Percentiles rank a stretch among this genome's conserved stretches.
Conservation (phyloP, 2,329 filamentous ascomycete genomes). For the Penicillium sp. region DNA sequence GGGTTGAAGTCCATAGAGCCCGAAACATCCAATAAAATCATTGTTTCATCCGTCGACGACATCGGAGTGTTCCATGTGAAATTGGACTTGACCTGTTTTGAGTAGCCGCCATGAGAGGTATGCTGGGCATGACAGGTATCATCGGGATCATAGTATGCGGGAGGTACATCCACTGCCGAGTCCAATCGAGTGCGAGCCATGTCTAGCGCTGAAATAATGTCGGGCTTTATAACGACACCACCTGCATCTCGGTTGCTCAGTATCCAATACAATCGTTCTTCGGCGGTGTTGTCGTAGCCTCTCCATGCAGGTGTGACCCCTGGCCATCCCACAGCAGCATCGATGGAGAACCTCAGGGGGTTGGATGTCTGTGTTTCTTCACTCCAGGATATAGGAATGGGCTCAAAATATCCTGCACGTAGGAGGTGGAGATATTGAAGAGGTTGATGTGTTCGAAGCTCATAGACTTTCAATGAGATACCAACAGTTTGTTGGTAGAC, state of each 20-base stretch:
- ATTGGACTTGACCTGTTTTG: constrained; percentile 47
- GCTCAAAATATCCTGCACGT: constrained; percentile 51
- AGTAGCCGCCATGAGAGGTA: constrained; percentile 45
- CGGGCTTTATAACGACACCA: constrained; percentile 39
- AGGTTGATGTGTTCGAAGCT: constrained; percentile 38
- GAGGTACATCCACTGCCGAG: constrained; percentile 46
- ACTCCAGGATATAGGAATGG: constrained; percentile 47
- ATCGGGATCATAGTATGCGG: constrained; percentile 42
- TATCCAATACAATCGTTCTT: constrained; percentile 52
- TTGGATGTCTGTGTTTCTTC: constrained; percentile 39
- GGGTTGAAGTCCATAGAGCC: constrained; percentile 51
- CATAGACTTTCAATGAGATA: constrained; percentile 40
- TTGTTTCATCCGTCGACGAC: constrained; percentile 45
- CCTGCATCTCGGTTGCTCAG: constrained; percentile 43
- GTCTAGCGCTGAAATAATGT: constrained; percentile 45
- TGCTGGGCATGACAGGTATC: constrained; percentile 47
- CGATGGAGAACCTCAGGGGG: constrained; percentile 47
- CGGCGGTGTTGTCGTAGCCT: constrained; percentile 49
- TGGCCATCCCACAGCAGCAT: constrained; percentile 45
- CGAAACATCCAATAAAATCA: constrained; percentile 53
- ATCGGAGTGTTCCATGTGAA: constrained; percentile 40
- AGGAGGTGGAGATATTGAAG: constrained; percentile 48
- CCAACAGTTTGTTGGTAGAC: constrained; percentile 47
- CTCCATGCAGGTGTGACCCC: constrained; percentile 50
- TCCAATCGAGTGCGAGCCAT: constrained; percentile 48